Base-by-base conservation (phyloP, 2,329 filamentous ascomycete species). In the Paecilomyces formosus region DNA sequence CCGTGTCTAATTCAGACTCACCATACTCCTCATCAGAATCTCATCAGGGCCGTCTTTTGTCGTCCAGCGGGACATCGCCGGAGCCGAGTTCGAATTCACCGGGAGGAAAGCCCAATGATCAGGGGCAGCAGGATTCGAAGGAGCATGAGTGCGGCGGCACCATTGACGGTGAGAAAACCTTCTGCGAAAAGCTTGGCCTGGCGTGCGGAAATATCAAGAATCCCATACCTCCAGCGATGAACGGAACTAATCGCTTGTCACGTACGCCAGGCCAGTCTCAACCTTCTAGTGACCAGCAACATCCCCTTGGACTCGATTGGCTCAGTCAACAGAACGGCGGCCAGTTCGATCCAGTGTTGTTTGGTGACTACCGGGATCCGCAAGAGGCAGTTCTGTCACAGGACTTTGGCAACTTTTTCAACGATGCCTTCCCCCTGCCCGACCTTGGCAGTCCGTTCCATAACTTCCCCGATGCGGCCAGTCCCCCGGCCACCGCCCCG, bases 351-450 rank as follows among this genome's bases (percentile, higher is more conserved):
- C 93, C 94, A 0, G 86, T 94, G 57, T 81, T 97, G 3, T 97
- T 97, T 72, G 90, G 89, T 57, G 90, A 92, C 66, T 97, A 97
- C 75, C 87, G 94, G 56, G 94, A 99, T 69, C 87, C 91, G 0
- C 90, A 96, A 68, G 89, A 91, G 58, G 93, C 88, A 57, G 82
- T 96, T 13, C 76, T 96, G 80, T 64, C 87, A 78, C 68, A 84
- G 51, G 85, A 86, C 8, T 89, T 95, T 64, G 89, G 90, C 57
- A 88, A 79, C 21, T 87, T 87, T 73, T 85, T 85, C 70, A 83
- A 84, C 64, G 92, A 96, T 65, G 89, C 91, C 13, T 88, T 95
- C 70, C 88, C 92, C 15, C 78, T 85, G 59, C 80, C 73, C 21
- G 92, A 96, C 66, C 89, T 96, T 68, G 82, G 85, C 49, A 92